Evolutionary conservation across 495 filamentous ascomycete species (phyloP), one percentile per base, ranked within the genome.

Genomic region (Lichina pygmaea): DNA sequence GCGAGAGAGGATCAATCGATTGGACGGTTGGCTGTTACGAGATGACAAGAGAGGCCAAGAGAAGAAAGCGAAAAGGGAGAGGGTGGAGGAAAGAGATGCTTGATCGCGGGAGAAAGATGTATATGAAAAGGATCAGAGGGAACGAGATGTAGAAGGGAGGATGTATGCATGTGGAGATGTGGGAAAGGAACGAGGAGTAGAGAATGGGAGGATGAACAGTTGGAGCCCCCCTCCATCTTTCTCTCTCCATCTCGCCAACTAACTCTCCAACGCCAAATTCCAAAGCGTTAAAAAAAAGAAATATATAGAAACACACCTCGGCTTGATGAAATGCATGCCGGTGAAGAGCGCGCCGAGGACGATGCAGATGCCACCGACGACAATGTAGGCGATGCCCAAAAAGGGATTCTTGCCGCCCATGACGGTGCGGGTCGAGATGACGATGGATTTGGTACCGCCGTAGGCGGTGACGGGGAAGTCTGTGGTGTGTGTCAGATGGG

Each of bases 371-470:
- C 86, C 89, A 40, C 83, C 86, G 16, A 99, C 82, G 37, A 93
- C 81, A 32, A 95, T 65, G 61, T 93, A 99, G 40, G 86, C 83
- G 54, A 95, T 95, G 44, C 89, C 89, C 45, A 94, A 73, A 65
- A 93, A 93, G 15, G 86, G 81, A 57, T 99, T 99, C 55, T 77
- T 80, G 39, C 91, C 89, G 39, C 89, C 89, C 66, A 95, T 82
- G 34, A 89, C 78, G 5, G 85, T 93, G n/a, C 85, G 65, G 10
- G 89, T 95, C 32, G 81, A 82, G 53, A 99, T 76, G 34, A 95
- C 66, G 50, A 99, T 81, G 33, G 78, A 78, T 63, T 99, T 99
- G n/a, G 76, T 89, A 45, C 89, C 89, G 48, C 78, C 77, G 57
- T 86, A 99, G 44, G 74, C 59, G 17, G 67, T 75, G 31, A 86